Conservation (phyloP, 176 grass and related monocot genomes). For the Aegilops speltoides region DNA sequence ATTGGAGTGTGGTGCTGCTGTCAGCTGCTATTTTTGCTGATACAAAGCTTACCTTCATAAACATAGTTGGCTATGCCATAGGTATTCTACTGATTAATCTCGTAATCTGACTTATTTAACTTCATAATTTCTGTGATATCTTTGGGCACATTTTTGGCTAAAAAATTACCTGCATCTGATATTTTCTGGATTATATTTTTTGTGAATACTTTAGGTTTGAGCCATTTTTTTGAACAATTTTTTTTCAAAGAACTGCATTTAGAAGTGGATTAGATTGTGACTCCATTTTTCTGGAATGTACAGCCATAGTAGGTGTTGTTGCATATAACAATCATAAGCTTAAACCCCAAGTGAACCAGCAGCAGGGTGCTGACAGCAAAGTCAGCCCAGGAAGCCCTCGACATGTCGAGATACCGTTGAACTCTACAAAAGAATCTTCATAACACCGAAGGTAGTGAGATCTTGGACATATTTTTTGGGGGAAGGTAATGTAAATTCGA, state of each 20-base stretch:
- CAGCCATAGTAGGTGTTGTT: conserved; percentile 95
- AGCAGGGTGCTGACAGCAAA: conserved; percentile 27
- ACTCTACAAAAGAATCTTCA: conserved; percentile 50
- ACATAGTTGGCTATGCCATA: conserved; percentile 97
- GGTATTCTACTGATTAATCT: conserved; percentile 54
- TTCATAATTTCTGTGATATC: not conserved
- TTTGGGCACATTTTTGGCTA: not conserved
- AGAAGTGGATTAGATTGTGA: conserved; percentile 18
- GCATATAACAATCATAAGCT: conserved; percentile 96
- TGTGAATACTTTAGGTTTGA: not conserved
- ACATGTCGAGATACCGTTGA: conserved; percentile 47
- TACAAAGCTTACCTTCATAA: conserved; percentile 87
- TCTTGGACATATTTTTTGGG: conserved; percentile 19
- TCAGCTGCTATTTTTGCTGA: conserved; percentile 95
- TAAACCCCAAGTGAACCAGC: conserved; percentile 49
- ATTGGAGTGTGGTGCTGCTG: conserved; percentile 87
- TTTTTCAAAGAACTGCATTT: not conserved
- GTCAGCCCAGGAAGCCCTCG: conserved; percentile 38
- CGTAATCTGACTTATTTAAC: conserved; percentile 9
- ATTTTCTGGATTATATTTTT: not conserved
- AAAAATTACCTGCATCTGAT: not conserved
- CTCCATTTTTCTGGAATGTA: conserved; percentile 25
- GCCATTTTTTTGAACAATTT: not conserved
- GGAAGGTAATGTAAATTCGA: conserved; percentile 31
- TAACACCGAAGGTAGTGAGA: conserved; percentile 18